Base-by-base conservation (phyloP, 768 basidiomycete genomes). In the Gymnopilus junonius region DNA sequence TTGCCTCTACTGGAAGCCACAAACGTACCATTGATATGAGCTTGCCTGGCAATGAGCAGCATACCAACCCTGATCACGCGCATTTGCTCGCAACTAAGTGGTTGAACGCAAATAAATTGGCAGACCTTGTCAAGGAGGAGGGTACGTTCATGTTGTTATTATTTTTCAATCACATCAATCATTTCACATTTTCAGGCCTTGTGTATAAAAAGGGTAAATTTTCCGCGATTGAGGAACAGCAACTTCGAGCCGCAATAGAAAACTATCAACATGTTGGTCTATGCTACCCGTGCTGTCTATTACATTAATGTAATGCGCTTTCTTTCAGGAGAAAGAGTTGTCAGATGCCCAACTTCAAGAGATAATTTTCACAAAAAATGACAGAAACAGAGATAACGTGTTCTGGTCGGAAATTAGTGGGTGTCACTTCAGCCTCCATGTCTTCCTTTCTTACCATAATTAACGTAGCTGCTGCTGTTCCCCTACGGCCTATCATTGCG, bases 171-270 rank as follows among this genome's bases (percentile, higher is more conserved):
- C 5, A 21, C 32, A 37, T 32, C 17, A 32, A 20, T 10, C n/a
- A 50, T 31, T 42, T 10, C n/a, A 50, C 15, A 32, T 23, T 34
- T 29, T 11, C 46, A 94, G 92, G 92, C 32, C 83, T 94, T n/a
- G 83, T 91, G 2, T 94, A 92, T 74, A 93, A 90, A 77, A 93
- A 93, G 74, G 93, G 93, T 14, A 94, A 92, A 71, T 95, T 95
- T 69, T 93, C 92, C 25, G 85, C 88, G 0, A 87, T 87, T 42
- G 93, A 95, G 70, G 90, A 88, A 61, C 82, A 86, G 25, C 88
- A 88, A 64, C 74, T 94, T 1, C 82, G 77, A 65, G 73, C 75
- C 14, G 92, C 92, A 7, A 87, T 94, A 35, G 86, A 89, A 59
- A 74, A 76, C 8, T 93, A 88, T 71, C 82, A 83, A 58, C 67